Base-by-base conservation (phyloP, 768 basidiomycete genomes). In the Lactarius sp. region DNA sequence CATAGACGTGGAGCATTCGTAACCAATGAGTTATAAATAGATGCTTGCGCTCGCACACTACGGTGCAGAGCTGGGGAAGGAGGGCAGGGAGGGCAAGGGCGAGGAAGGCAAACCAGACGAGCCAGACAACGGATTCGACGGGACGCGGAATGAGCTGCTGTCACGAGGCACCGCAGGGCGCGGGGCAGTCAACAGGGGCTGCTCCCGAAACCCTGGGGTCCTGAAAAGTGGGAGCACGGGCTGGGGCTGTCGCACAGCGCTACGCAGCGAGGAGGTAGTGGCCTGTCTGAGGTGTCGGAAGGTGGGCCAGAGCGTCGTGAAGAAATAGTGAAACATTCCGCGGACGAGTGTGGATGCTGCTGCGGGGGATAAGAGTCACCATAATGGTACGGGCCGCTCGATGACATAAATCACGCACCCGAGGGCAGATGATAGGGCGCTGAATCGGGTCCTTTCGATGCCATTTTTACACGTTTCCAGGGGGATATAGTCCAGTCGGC, bases 71-170 rank as follows among this genome's bases (percentile, higher is more conserved):
- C 16, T 4, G 16, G 54, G 22, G 20, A 47, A 46, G 20, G 6
- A 10, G 13, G 41, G 8, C 4, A 36, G 47, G 9, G 61, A 20
- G 39, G 54, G 55, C n/a, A 46, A 59, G 33, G 31, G 22, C 7
- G 61, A 6, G 2, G 41, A 7, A 7, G 50, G 51, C 8, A 53
- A 27, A 27, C 49, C 36, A 52, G 52, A 59, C 14, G 47, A 9
- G 13, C 54, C 27, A 2, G 64, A 56, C 54, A 46, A 56, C 0
- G 64, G 64, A 10, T 65, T 65, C 14, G 64, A 60, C 9, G 54
- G 64, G 41, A 65, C 41, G 18, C 64, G 64, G 49, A 65, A 65
- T 0, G 64, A 60, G n/a, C 59, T 60, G 31, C 3, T 59, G 41
- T 65, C 64, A 0, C 64, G 64, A 9, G 54, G 49, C 34, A 65